A percentile compares a stretch with the other conserved stretches of the same genome.
Conservation (phyloP, 2,329 filamentous ascomycete genomes). For the Biscogniauxia mediterranea region DNA sequence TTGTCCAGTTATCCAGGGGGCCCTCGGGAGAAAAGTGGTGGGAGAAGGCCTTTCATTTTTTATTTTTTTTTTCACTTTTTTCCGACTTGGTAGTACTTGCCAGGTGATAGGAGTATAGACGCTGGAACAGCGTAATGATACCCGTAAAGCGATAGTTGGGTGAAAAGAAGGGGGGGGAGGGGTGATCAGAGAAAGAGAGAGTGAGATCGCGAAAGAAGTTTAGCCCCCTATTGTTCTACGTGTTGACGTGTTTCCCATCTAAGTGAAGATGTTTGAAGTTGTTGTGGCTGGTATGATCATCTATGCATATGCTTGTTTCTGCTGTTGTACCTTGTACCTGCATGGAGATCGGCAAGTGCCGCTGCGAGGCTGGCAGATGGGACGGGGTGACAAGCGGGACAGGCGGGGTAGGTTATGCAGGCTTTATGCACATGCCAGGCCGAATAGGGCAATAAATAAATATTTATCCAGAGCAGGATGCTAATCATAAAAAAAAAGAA, state of each 20-base stretch:
- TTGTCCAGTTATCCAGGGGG: not conserved
- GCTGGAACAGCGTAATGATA: conserved; percentile 16
- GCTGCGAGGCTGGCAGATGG: conserved; percentile 2
- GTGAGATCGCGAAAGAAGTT: no score
- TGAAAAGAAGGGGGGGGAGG: no score
- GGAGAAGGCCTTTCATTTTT: not conserved
- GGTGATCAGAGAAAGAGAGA: no score
- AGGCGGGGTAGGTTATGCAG: not conserved
- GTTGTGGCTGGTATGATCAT: conserved; percentile 1
- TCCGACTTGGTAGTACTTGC: not conserved
- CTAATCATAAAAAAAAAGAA: not conserved
- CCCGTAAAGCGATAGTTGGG: conserved; percentile 8
- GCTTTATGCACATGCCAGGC: conserved; percentile 1
- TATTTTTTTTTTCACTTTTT: conserved; percentile 3
- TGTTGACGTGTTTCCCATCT: no score
- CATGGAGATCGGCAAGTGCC: conserved; percentile 1
- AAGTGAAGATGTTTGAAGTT: not conserved
- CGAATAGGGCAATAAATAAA: conserved; percentile 23
- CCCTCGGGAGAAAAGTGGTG: not conserved
- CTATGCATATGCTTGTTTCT: conserved; percentile 1
- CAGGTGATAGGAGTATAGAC: conserved; percentile 11
- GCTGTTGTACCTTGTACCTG: not conserved
- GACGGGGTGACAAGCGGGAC: not conserved
- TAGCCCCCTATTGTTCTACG: no score
- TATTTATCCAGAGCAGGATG: conserved; percentile 7